Conservation (phyloP, 345 rosid genomes). For the Aquilaria sinensis region DNA sequence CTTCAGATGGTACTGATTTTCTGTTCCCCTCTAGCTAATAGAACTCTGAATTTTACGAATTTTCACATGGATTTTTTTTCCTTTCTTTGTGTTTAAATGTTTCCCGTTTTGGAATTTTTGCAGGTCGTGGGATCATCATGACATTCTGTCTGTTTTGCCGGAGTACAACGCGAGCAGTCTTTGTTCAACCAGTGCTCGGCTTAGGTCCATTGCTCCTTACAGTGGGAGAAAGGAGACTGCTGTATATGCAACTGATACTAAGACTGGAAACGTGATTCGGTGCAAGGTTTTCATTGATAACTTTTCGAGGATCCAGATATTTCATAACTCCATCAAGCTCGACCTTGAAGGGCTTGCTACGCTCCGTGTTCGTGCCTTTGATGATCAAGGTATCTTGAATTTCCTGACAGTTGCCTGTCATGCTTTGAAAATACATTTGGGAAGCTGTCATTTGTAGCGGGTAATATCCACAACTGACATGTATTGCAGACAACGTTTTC, state of each 20-base stretch:
- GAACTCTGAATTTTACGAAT: neutral
- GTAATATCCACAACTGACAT: slow-evolving; percentile 11
- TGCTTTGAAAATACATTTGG: neutral
- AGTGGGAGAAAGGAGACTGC: slow-evolving; percentile 89
- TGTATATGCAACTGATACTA: slow-evolving; percentile 75
- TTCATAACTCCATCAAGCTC: slow-evolving; percentile 86
- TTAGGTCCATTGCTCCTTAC: slow-evolving; percentile 70
- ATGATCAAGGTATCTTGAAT: slow-evolving; percentile 55
- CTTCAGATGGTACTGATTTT: slow-evolving; percentile 62
- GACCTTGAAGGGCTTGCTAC: slow-evolving; percentile 96
- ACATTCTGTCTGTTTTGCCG: slow-evolving; percentile 71
- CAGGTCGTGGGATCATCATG: slow-evolving; percentile 99
- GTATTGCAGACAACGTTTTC: slow-evolving; percentile 70
- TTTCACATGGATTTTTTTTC: neutral
- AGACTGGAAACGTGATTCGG: slow-evolving; percentile 81
- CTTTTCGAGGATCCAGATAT: slow-evolving; percentile 83
- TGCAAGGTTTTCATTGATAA: slow-evolving; percentile 95
- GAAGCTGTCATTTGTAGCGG: neutral
- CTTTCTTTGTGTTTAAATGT: neutral
- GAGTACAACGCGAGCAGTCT: slow-evolving; percentile 71
- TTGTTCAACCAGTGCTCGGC: slow-evolving; percentile 80
- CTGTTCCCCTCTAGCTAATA: neutral
- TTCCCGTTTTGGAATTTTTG: slow-evolving; percentile 9
- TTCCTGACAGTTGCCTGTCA: neutral
- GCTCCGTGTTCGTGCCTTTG: slow-evolving; percentile 87